Conservation (phyloP, 1,284 basidiomycete species). For the Cryptococcus floricola region DNA sequence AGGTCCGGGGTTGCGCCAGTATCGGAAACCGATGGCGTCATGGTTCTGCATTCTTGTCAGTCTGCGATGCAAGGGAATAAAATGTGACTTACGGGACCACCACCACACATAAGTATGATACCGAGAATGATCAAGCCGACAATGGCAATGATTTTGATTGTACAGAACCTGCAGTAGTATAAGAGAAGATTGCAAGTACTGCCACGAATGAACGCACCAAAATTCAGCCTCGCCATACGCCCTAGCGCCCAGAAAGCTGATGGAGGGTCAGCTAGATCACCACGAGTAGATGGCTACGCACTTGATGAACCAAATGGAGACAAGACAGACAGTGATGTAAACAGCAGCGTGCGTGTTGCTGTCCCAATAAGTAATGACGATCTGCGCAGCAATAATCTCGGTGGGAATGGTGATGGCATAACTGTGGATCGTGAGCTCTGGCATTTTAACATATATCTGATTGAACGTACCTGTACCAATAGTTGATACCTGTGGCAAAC, state of each 20-base stretch:
- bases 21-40: slow-evolving; percentile 53
- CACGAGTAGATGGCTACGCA: neutral
- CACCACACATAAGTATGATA: slow-evolving; percentile 66
- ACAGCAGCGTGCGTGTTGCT: slow-evolving; percentile 40
- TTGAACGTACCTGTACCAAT: slow-evolving; percentile 28
- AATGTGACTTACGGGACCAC: slow-evolving; percentile 52
- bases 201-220: slow-evolving; percentile 11
- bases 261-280: neutral
- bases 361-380: slow-evolving; percentile 49
- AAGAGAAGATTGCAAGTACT: slow-evolving; percentile 44
- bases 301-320: slow-evolving; percentile 44
- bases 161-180: slow-evolving; percentile 36
- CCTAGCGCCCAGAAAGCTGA: slow-evolving; percentile 38
- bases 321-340: slow-evolving; percentile 48
- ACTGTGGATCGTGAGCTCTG: too few species aligned
- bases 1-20: slow-evolving; percentile 54
- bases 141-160: slow-evolving; percentile 28
- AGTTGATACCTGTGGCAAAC: slow-evolving; percentile 49
- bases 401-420: slow-evolving; percentile 29
- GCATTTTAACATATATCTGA: too few species aligned
- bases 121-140: slow-evolving; percentile 55
- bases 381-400: slow-evolving; percentile 27
- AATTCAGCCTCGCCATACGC: slow-evolving; percentile 28
- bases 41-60: slow-evolving; percentile 19
- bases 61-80: neutral